Percentiles rank a stretch among this genome's conserved stretches.
These are phyloP conservation scores for Metschnikowia lochheadii DNA, from an alignment of 805 yeast genomes.

Conservation along the genomic window DNA sequence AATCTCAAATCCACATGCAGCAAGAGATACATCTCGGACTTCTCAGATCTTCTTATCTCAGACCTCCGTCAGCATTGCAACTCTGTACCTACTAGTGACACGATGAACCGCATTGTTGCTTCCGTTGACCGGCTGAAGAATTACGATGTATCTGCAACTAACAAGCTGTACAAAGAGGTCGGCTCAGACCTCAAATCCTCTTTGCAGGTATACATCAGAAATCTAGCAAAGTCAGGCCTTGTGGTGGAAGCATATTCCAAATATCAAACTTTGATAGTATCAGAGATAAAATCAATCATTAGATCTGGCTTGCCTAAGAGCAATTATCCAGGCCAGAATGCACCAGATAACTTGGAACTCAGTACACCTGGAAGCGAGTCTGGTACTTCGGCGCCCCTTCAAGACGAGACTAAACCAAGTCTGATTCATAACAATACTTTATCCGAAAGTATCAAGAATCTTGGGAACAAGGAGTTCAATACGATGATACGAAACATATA, in stretches of 20 bases:
- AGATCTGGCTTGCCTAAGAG: conserved; percentile 27
- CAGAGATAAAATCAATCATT: conserved; percentile 71
- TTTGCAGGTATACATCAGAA: conserved; percentile 48
- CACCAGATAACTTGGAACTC: conserved; percentile 2
- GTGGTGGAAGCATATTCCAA: conserved; percentile 55
- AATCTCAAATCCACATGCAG: conserved; percentile 64
- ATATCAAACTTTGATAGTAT: conserved; percentile 65
- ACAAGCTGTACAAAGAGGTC: conserved; percentile 37
- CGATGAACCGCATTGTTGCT: conserved; percentile 46
- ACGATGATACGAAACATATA: conserved; percentile 60
- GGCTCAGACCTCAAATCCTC: conserved; percentile 36
- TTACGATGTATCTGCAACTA: conserved; percentile 17
- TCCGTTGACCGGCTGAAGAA: conserved; percentile 25
- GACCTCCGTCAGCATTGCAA: conserved; percentile 62
- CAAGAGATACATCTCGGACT: conserved; percentile 55
- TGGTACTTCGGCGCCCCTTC: conserved; percentile 1
- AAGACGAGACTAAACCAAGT: conserved; percentile 11
- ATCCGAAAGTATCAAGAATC: conserved; percentile 49
- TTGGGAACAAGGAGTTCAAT: conserved; percentile 75
- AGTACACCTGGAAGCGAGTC: background rate
- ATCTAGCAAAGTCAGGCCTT: conserved; percentile 59
- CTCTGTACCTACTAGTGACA: conserved; percentile 42
- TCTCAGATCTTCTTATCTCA: conserved; percentile 50
- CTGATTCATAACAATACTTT: conserved; percentile 15
- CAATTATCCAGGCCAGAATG: background rate